Base-by-base conservation (phyloP, 2,329 filamentous ascomycete species). In the Penicillium freii region DNA sequence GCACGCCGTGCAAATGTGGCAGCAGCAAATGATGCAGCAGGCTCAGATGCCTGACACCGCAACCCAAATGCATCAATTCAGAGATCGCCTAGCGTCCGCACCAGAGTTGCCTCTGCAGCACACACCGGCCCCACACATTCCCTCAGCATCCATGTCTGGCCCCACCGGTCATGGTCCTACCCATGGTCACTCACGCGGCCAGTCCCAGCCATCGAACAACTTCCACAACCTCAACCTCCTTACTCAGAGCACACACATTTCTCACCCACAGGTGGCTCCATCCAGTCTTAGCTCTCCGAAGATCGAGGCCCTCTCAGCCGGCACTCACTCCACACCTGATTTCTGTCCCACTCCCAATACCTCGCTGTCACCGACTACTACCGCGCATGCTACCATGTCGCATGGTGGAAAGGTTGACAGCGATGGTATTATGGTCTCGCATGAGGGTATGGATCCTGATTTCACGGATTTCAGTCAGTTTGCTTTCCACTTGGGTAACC, bases 391-490 rank as follows among this genome's bases (percentile, higher is more conserved):
- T 29, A 36, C 21, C 8, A 47, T 51, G 27, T 42, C 59, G 2
- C 43, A 48, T 7, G 48, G 39, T 36, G 52, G 54, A 6, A 61
- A 65, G 43, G 34, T 65, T n/a, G 66, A 67, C 13, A 56, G 45
- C 1, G 65, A 71, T 19, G 64, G 61, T 1, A 33, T 68, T 13
- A 64, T 67, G 50, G 66, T 73, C 23, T 67, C 69, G 5, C 62
- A 69, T 29, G 67, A 69, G 8, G 60, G 62, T 13, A 46, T 71
- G 49, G 71, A 73, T 40, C 64, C 69, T 5, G 71, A 73, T 42
- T 70, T 62, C 23, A 64, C 70, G 31, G 71, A 73, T 53, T 72
- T 73, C 60, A 71, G 64, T 48, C 69, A 68, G 39, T 74, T 72
- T 56, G 71, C 71, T 4, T 54, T 68, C 43, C 65, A 65, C 11